phyloP scores from a whole-genome alignment of 2,329 filamentous ascomycete genomes.

The Ascocoryne sarcoides region DNA sequence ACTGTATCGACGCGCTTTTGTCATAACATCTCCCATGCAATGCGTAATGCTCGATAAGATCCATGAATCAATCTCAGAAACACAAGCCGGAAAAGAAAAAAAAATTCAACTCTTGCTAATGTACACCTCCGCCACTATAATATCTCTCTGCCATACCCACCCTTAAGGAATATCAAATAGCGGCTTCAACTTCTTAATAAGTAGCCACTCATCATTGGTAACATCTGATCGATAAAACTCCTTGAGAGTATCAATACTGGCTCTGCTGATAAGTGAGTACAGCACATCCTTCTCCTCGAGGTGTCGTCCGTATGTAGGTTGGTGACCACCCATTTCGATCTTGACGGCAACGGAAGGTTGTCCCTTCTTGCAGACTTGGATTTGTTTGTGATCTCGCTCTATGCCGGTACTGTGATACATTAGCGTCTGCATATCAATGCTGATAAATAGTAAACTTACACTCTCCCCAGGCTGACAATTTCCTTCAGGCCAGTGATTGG shows the following conservation, averaged over 20 bases:
- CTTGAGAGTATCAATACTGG: constrained; percentile 90
- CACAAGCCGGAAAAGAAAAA: too few relatives aligned
- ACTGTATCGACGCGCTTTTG: too few relatives aligned
- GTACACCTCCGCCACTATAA: too few relatives aligned
- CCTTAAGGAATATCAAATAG: constrained; percentile 70
- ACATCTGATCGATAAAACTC: constrained; percentile 89
- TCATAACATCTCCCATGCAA: too few relatives aligned
- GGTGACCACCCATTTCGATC: constrained; percentile 86
- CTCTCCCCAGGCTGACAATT: constrained; percentile 77
- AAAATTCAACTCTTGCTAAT: too few relatives aligned
- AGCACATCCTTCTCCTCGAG: constrained; percentile 84
- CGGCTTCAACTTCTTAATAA: constrained; percentile 93
- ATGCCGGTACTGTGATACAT: constrained; percentile 65
- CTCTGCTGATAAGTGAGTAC: constrained; percentile 79
- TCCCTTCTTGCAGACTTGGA: constrained; percentile 86
- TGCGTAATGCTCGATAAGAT: too few relatives aligned
- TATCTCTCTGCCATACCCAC: too few relatives aligned
- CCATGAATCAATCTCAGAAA: too few relatives aligned
- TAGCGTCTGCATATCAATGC: neutral
- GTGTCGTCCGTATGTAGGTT: constrained; percentile 90
- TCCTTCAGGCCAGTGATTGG: constrained; percentile 73
- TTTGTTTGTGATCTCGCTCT: constrained; percentile 94
- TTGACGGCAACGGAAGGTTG: constrained; percentile 97
- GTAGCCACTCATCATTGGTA: constrained; percentile 82
- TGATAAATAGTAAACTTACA: constrained; percentile 33